Conservation (phyloP, 768 basidiomycete species). For the Collybia mongolica region DNA sequence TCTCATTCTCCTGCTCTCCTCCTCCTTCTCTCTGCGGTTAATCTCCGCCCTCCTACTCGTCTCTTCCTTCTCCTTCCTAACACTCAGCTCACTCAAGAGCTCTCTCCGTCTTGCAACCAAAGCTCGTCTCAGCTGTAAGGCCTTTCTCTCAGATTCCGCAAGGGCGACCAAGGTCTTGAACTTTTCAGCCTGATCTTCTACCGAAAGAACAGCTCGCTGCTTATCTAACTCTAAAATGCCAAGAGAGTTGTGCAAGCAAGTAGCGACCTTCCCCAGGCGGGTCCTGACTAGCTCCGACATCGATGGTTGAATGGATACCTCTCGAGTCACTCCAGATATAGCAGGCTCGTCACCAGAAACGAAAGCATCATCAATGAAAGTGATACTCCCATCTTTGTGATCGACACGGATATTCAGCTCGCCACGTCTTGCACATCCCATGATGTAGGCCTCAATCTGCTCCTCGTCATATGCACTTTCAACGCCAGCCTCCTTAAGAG, state of each 20-base stretch:
- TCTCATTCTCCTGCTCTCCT: conserved; percentile 56
- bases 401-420: conserved; percentile 87
- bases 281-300: conserved; percentile 73
- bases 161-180: conserved; percentile 60
- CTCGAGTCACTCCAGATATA: conserved; percentile 28
- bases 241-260: conserved; percentile 71
- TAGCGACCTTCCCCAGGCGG: conserved; percentile 75
- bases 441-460: conserved; percentile 87
- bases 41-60: conserved; percentile 74
- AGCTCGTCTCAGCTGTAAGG: conserved; percentile 72
- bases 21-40: conserved; percentile 63
- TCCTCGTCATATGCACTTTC: conserved; percentile 65
- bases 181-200: conserved; percentile 57
- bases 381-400: conserved; percentile 81
- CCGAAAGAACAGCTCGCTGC: conserved; percentile 37
- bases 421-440: conserved; percentile 86
- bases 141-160: conserved; percentile 74
- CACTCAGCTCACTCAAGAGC: conserved; percentile 78
- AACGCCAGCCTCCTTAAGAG: conserved; percentile 57
- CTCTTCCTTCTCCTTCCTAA: conserved; percentile 88
- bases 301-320: conserved; percentile 63
- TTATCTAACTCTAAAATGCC: conserved; percentile 49
- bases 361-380: conserved; percentile 81
- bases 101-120: conserved; percentile 85
- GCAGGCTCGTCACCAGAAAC: conserved; percentile 37